Evolutionary conservation across 2,329 filamentous ascomycete genomes (phyloP).

Genomic region (Orbilia ellipsospora): DNA sequence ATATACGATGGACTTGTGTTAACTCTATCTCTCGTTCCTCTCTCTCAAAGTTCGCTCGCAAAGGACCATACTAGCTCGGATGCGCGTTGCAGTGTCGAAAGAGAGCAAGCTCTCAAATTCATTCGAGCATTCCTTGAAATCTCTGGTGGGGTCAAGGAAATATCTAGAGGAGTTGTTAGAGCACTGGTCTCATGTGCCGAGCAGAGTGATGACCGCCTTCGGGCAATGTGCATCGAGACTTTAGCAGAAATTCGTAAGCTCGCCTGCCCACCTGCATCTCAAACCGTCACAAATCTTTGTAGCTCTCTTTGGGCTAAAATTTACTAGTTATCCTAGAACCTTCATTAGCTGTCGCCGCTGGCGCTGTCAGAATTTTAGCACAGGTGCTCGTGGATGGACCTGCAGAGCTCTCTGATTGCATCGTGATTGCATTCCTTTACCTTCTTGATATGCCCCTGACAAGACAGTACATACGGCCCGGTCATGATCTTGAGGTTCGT

Average conservation of each 20-base stretch:
- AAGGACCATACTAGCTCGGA: constrained; percentile 53
- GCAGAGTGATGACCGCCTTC: constrained; percentile 82
- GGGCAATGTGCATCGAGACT: constrained; percentile 91
- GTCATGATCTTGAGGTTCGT: constrained; percentile 82
- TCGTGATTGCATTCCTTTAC: constrained; percentile 88
- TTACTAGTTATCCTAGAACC: constrained; percentile 78
- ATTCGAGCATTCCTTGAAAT: constrained; percentile 94
- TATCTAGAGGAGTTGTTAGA: constrained; percentile 86
- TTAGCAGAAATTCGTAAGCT: constrained; percentile 78
- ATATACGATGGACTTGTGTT: neutral
- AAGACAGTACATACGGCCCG: constrained; percentile 83
- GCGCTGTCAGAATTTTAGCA: constrained; percentile 86
- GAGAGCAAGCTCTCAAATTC: constrained; percentile 97
- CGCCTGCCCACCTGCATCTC: neutral
- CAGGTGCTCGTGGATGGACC: constrained; percentile 89
- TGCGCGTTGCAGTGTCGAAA: constrained; percentile 91
- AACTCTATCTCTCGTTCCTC: neutral
- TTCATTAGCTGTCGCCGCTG: constrained; percentile 80
- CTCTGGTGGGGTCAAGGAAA: constrained; percentile 87
- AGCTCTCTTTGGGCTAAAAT: neutral
- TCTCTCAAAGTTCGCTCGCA: constrained; percentile 43
- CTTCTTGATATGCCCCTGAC: constrained; percentile 85
- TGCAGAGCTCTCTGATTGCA: constrained; percentile 90
- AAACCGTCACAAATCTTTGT: neutral
- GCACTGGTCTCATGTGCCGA: constrained; percentile 92